phyloP scores from a whole-genome alignment of 306 rosid species.

The Alnus rubra region DNA sequence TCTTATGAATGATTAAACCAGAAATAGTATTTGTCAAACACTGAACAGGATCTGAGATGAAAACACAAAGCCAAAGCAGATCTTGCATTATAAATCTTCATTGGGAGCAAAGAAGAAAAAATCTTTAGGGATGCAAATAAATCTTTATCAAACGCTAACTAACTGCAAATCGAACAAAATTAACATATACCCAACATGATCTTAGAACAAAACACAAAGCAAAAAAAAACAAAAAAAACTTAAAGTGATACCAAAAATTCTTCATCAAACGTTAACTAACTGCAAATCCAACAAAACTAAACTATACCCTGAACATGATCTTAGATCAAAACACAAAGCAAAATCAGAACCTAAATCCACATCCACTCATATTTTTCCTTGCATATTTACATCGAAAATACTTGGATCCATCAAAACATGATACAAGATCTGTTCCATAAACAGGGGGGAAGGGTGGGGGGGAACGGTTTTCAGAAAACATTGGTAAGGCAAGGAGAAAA shows the following conservation, averaged over 20 bases:
- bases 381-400: not conserved
- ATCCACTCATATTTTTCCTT: not conserved
- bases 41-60: too few relatives aligned
- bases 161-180: not conserved
- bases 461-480: not conserved
- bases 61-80: too few relatives aligned
- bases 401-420: not conserved
- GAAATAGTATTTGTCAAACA: too few relatives aligned
- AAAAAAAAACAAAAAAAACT: not conserved
- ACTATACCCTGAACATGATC: not conserved
- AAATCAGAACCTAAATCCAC: not conserved
- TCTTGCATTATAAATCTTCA: too few relatives aligned
- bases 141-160: not conserved
- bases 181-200: not conserved
- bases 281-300: not conserved
- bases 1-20: not conserved
- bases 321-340: not conserved
- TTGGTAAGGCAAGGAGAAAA: too few relatives aligned
- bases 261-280: not conserved
- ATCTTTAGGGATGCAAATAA: not conserved
- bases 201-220: not conserved
- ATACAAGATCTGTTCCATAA: not conserved
- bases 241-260: not conserved
- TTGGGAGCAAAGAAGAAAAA: not conserved
- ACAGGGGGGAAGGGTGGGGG: not conserved